These are phyloP conservation scores for Microbotryum saponariae DNA, from an alignment of 1,284 basidiomycete genomes.

Conservation along the genomic window DNA sequence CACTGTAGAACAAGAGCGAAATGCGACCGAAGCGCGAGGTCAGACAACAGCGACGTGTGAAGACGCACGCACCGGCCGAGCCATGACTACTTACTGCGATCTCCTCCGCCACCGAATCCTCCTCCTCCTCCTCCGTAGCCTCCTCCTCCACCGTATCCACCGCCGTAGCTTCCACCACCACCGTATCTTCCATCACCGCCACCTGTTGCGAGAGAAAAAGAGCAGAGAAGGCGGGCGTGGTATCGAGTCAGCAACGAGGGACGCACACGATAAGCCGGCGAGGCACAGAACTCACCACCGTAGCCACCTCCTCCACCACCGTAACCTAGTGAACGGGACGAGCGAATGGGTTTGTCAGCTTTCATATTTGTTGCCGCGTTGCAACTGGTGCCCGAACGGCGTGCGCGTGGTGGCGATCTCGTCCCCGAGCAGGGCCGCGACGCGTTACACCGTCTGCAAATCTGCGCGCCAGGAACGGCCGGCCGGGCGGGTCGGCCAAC, in stretches of 20 bases:
- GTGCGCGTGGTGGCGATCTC: too few species aligned
- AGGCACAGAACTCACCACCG: conserved; percentile 12
- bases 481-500: too few species aligned
- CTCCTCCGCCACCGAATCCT: conserved; percentile 45
- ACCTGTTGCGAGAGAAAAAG: neutral
- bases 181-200: conserved; percentile 10
- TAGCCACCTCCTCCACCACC: conserved; percentile 26
- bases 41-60: neutral
- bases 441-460: too few species aligned
- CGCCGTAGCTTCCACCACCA: conserved; percentile 32
- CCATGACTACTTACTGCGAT: conserved; percentile 33
- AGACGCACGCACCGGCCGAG: neutral
- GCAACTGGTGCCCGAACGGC: too few species aligned
- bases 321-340: neutral
- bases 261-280: neutral
- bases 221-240: neutral
- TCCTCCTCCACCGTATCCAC: conserved; percentile 41
- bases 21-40: neutral
- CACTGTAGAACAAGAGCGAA: conserved; percentile 49
- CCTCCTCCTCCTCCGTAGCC: conserved; percentile 22
- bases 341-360: too few species aligned
- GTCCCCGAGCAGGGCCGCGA: too few species aligned
- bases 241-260: neutral
- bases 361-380: too few species aligned
- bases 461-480: too few species aligned